A percentile compares a stretch with the other conserved stretches of the same genome.
Conservation (phyloP, 164 flowering plant genomes). For the Stephania yunnanensis region DNA sequence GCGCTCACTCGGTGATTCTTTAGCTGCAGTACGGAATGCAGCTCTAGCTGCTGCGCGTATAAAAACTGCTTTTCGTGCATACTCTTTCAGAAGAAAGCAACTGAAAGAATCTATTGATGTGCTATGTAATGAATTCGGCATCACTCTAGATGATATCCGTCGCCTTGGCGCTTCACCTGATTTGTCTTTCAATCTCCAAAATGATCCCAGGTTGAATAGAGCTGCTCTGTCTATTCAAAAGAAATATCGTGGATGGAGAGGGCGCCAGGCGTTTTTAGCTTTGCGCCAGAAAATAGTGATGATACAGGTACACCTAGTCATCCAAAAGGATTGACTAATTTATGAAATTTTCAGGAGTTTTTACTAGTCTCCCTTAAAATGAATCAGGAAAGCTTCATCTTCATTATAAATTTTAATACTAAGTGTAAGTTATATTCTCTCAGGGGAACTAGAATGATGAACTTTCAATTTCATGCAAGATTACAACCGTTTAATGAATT, state of each 20-base stretch:
- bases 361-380: neutral
- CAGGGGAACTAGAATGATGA: neutral
- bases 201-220: constrained; percentile 34
- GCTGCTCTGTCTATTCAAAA: constrained; percentile 94
- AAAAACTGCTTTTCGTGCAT: constrained; percentile 88
- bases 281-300: constrained; percentile 80
- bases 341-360: neutral
- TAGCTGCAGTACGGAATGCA: constrained; percentile 84
- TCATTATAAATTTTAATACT: neutral
- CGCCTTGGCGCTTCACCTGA: constrained; percentile 58
- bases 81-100: constrained; percentile 72
- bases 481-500: neutral
- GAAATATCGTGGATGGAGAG: constrained; percentile 89
- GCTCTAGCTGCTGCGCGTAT: constrained; percentile 96
- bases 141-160: constrained; percentile 40
- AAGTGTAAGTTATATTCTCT: no score
- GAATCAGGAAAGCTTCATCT: neutral
- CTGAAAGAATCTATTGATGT: constrained; percentile 20
- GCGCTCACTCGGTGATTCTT: constrained; percentile 49
- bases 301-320: constrained; percentile 61
- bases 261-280: constrained; percentile 63
- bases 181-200: constrained; percentile 36
- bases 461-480: neutral
- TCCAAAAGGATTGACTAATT: neutral
- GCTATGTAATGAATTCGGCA: constrained; percentile 43